Conservation (phyloP, 2,329 filamentous ascomycete genomes). For the Ophiostoma himal-ulmi region DNA sequence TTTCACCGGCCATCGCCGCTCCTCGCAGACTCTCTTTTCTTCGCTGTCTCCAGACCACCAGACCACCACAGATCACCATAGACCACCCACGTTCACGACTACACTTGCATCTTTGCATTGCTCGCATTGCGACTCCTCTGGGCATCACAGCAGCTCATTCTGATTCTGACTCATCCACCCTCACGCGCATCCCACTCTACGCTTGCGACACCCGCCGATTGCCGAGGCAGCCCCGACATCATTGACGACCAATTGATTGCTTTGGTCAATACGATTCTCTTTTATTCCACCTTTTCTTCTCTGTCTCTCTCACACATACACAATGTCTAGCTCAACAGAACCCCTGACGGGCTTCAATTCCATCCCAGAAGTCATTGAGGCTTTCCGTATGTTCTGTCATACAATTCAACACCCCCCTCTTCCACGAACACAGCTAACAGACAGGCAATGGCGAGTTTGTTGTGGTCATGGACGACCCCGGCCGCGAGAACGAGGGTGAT, state of each 20-base stretch:
- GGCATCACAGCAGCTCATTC: neutral
- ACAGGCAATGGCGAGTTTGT: constrained; percentile 62
- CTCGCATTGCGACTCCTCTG: neutral
- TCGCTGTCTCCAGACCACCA: neutral
- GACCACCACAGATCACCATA: neutral
- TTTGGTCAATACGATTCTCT: neutral
- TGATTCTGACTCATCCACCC: neutral
- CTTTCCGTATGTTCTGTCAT: constrained; percentile 51
- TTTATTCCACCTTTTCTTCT: neutral
- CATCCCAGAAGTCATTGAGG: constrained; percentile 58
- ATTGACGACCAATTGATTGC: neutral
- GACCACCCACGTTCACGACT: neutral
- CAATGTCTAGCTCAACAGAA: constrained; percentile 43
- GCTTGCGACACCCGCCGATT: constrained; percentile 17
- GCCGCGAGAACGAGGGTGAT: constrained; percentile 96
- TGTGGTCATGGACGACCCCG: constrained; percentile 85
- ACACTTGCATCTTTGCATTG: neutral
- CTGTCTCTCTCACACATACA: constrained; percentile 12
- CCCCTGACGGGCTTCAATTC: constrained; percentile 48
- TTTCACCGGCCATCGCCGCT: neutral
- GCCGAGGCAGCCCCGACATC: constrained; percentile 15
- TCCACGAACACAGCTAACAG: neutral
- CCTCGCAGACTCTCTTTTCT: neutral
- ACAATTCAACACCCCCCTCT: neutral
- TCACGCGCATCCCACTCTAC: neutral